Evolutionary conservation across 768 basidiomycete genomes (phyloP).

Genomic region (Pleurotus salmoneostramineus): DNA sequence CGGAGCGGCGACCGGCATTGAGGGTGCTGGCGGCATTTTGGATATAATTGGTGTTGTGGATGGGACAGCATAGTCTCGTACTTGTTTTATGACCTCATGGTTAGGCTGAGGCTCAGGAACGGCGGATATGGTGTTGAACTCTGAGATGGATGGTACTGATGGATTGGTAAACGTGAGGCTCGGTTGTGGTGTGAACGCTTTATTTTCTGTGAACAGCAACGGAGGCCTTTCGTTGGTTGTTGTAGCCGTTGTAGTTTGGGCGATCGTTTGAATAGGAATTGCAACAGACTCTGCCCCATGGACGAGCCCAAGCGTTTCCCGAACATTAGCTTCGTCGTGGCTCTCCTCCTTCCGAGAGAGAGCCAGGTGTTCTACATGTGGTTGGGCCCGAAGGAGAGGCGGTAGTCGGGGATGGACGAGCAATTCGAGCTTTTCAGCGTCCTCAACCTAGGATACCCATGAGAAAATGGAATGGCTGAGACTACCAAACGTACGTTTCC

Average conservation of each 20-base stretch:
- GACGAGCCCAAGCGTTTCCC: constrained; percentile 36
- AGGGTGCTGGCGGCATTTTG: neutral
- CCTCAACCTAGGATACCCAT: neutral
- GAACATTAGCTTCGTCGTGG: constrained; percentile 52
- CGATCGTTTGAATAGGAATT: neutral
- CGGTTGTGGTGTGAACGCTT: too few species aligned
- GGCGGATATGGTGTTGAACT: too few species aligned
- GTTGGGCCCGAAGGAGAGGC: constrained; percentile 65
- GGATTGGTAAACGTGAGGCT: too few species aligned
- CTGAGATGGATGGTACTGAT: too few species aligned
- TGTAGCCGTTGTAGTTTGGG: neutral
- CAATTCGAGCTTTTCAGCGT: constrained; percentile 32
- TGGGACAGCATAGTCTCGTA: too few species aligned
- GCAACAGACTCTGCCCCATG: neutral
- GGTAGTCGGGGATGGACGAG: constrained; percentile 80
- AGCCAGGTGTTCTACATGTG: constrained; percentile 56
- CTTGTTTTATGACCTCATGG: too few species aligned
- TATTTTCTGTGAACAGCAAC: too few species aligned
- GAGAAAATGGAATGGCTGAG: neutral
- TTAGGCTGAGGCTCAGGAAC: too few species aligned
- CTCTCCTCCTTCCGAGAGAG: constrained; percentile 63
- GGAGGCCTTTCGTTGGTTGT: too few species aligned
- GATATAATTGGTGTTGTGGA: neutral
- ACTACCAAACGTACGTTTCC: constrained; percentile 18
- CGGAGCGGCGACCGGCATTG: constrained; percentile 4